These are phyloP conservation scores for Musa itinerans DNA, from an alignment of 176 grass and related monocot species.

Conservation along the genomic window DNA sequence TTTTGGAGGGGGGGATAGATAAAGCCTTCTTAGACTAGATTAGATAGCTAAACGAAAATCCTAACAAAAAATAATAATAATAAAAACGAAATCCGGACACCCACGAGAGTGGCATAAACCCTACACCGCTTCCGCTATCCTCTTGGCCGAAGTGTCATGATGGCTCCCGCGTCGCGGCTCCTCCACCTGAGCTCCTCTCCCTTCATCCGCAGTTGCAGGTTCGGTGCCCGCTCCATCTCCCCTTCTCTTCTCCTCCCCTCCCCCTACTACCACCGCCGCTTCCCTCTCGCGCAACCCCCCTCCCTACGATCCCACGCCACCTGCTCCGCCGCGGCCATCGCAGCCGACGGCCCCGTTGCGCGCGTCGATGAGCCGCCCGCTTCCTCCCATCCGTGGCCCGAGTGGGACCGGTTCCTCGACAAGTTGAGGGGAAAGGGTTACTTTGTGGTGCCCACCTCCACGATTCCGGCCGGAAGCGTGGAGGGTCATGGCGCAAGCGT, in stretches of 20 bases:
- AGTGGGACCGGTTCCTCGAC: conserved; percentile 65
- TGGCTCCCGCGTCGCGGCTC: not conserved
- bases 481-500: not conserved
- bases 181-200: not conserved
- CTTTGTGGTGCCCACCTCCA: conserved; percentile 28
- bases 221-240: not conserved
- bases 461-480: not conserved
- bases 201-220: not conserved
- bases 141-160: not conserved
- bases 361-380: not conserved
- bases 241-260: conserved; percentile 1
- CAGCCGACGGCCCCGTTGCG: not conserved
- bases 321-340: not conserved
- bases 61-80: too few relatives aligned
- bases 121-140: not conserved
- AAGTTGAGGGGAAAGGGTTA: conserved; percentile 73
- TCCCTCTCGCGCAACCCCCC: not conserved
- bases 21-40: too few relatives aligned
- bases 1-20: too few relatives aligned
- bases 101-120: not conserved
- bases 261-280: not conserved
- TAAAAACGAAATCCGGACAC: not conserved
- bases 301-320: not conserved
- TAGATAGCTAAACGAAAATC: too few relatives aligned
- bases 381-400: conserved; percentile 67